Percentiles rank a stretch among this genome's conserved stretches.
These are phyloP conservation scores for Candida verbasci DNA, from an alignment of 805 yeast genomes.

Conservation along the genomic window DNA sequence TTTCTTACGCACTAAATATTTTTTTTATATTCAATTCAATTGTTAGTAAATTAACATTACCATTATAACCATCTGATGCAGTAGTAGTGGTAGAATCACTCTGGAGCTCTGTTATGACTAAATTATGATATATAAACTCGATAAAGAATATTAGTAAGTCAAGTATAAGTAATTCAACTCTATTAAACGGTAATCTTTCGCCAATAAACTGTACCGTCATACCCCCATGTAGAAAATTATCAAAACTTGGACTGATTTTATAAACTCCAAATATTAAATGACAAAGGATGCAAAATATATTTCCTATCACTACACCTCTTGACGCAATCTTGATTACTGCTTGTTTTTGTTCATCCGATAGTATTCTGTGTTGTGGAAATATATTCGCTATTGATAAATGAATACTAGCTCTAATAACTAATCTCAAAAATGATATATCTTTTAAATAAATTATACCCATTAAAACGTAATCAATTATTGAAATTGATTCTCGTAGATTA, in stretches of 20 bases:
- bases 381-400: conserved; percentile 30
- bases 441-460: conserved; percentile 36
- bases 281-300: conserved; percentile 17
- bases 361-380: conserved; percentile 9
- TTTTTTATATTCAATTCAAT: conserved; percentile 19
- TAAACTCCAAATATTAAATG: conserved; percentile 28
- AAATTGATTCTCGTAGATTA: conserved; percentile 30
- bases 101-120: conserved; percentile 30
- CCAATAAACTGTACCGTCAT: conserved; percentile 36
- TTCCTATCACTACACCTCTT: conserved; percentile 18
- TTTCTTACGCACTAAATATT: conserved; percentile 7
- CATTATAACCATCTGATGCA: conserved; percentile 36
- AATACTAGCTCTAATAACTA: conserved; percentile 20
- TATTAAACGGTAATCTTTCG: conserved; percentile 27
- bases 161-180: conserved; percentile 20
- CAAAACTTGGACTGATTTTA: conserved; percentile 11
- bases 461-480: conserved; percentile 31
- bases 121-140: conserved; percentile 29
- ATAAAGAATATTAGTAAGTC: conserved; percentile 22
- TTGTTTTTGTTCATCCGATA: conserved; percentile 23
- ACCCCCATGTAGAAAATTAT: conserved; percentile 28
- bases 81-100: conserved; percentile 18
- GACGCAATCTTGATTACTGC: conserved; percentile 25
- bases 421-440: conserved; percentile 35
- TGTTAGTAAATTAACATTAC: conserved; percentile 28